Evolutionary conservation across 169 alveolate species (phyloP).

Genomic region (Amoebophrya sp.): DNA sequence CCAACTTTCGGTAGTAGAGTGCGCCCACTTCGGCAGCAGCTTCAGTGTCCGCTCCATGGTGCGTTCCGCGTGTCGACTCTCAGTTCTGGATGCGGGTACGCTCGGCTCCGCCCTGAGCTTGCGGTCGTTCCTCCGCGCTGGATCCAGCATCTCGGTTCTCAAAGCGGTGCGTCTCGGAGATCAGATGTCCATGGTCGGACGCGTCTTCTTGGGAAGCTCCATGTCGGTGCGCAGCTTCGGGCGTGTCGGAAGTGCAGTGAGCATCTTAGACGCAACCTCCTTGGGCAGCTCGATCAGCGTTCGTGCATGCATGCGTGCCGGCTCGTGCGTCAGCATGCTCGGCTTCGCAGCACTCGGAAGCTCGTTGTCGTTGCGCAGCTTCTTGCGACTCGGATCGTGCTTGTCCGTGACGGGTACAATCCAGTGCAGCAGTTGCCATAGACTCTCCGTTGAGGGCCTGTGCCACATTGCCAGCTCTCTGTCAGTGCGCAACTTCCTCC

Average conservation of each 20-base stretch:
- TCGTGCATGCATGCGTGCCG: neutral
- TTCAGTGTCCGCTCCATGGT: neutral
- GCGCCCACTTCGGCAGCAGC: neutral
- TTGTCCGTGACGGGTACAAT: neutral
- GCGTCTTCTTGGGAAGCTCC: neutral
- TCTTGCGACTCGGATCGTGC: neutral
- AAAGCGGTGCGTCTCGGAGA: neutral
- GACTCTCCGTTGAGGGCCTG: neutral
- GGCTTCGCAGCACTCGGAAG: slow-evolving; percentile 1
- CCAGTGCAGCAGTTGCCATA: neutral
- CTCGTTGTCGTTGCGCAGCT: neutral
- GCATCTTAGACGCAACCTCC: neutral
- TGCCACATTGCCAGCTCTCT: neutral
- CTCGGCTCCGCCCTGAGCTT: slow-evolving; percentile 20
- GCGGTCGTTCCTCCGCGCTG: neutral
- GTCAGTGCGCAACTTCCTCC: neutral
- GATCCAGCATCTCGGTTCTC: neutral
- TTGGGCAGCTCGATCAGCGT: slow-evolving; percentile 28
- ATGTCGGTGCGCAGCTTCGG: slow-evolving; percentile 2
- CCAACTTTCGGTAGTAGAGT: neutral
- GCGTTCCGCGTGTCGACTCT: neutral
- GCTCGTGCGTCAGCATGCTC: neutral
- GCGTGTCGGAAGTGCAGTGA: neutral
- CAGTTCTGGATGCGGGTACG: neutral
- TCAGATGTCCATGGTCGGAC: neutral